Conservation (phyloP, 2,329 filamentous ascomycete species). For the Fusarium palustre region DNA sequence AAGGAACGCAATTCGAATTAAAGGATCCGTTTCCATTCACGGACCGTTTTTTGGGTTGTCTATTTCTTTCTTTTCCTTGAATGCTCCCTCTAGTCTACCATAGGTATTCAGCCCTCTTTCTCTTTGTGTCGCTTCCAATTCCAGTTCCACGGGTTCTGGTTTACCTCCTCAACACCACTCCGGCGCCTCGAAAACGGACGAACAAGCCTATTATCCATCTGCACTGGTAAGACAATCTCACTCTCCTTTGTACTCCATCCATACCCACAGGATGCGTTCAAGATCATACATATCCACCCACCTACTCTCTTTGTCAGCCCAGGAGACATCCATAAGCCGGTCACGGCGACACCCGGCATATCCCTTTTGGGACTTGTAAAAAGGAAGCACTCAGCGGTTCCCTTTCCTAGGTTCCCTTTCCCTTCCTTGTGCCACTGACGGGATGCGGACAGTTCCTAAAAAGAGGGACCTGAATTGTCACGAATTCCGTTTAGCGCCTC, state of each 20-base stretch:
- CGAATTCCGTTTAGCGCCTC: slow-evolving; percentile 48
- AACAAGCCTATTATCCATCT: slow-evolving; percentile 29
- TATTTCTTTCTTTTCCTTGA: slow-evolving; percentile 9
- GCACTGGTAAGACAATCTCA: slow-evolving; percentile 34
- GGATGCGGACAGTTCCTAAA: slow-evolving; percentile 11
- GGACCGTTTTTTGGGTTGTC: slow-evolving; percentile 12
- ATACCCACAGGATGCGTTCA: background rate
- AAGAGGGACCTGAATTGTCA: slow-evolving; percentile 38
- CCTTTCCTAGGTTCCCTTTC: background rate
- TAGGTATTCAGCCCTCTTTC: slow-evolving; percentile 2
- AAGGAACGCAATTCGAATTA: slow-evolving; percentile 1
- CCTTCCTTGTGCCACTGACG: slow-evolving; percentile 15
- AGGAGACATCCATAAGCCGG: slow-evolving; percentile 22
- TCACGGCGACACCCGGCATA: slow-evolving; percentile 32
- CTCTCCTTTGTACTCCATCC: slow-evolving; percentile 9
- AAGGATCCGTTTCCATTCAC: background rate
- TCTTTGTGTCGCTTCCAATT: slow-evolving; percentile 15
- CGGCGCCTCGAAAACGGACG: slow-evolving; percentile 26
- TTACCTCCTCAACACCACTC: slow-evolving; percentile 11
- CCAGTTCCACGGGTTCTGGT: slow-evolving; percentile 2
- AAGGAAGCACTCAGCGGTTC: slow-evolving; percentile 15
- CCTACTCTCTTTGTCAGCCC: slow-evolving; percentile 5
- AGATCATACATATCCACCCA: background rate
- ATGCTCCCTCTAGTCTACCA: slow-evolving; percentile 6
- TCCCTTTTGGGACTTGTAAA: slow-evolving; percentile 6